A percentile compares a stretch with the other conserved stretches of the same genome.
Conservation (phyloP, 768 basidiomycete genomes). For the Piloderma croceum region DNA sequence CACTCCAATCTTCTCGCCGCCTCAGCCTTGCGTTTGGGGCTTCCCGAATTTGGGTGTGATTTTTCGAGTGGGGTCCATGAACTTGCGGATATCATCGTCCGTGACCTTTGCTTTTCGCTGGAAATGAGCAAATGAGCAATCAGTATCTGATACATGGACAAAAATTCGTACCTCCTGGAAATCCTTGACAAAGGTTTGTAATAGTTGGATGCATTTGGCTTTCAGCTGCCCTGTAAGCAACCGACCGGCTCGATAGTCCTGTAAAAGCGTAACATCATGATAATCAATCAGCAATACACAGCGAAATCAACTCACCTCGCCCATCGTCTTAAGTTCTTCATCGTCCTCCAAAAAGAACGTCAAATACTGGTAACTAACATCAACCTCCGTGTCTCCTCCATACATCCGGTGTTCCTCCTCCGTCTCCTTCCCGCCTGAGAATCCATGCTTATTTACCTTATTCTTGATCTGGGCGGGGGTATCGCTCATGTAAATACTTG, state of each 20-base stretch:
- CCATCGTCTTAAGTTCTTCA: slow-evolving; percentile 72
- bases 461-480: slow-evolving; percentile 91
- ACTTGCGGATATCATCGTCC: slow-evolving; percentile 64
- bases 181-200: slow-evolving; percentile 76
- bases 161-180: slow-evolving; percentile 69
- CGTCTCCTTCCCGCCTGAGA: slow-evolving; percentile 93
- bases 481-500: slow-evolving; percentile 95
- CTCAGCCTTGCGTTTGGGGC: no score
- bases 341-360: slow-evolving; percentile 96
- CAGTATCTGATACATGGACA: slow-evolving; percentile 1
- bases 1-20: no score
- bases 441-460: slow-evolving; percentile 94
- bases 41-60: slow-evolving; percentile 50
- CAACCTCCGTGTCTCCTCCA: slow-evolving; percentile 92
- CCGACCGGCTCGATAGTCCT: slow-evolving; percentile 91
- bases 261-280: slow-evolving; percentile 7
- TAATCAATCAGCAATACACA: background rate
- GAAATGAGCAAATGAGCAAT: slow-evolving; percentile 6
- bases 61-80: slow-evolving; percentile 77
- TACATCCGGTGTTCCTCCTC: slow-evolving; percentile 86
- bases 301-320: slow-evolving; percentile 47
- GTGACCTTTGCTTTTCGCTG: slow-evolving; percentile 79
- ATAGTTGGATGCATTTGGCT: slow-evolving; percentile 71
- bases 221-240: slow-evolving; percentile 91
- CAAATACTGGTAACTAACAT: slow-evolving; percentile 93